A percentile compares a stretch with the other conserved stretches of the same genome.
phyloP scores from a whole-genome alignment of 768 basidiomycete species.

The Boletus sensibilis region DNA sequence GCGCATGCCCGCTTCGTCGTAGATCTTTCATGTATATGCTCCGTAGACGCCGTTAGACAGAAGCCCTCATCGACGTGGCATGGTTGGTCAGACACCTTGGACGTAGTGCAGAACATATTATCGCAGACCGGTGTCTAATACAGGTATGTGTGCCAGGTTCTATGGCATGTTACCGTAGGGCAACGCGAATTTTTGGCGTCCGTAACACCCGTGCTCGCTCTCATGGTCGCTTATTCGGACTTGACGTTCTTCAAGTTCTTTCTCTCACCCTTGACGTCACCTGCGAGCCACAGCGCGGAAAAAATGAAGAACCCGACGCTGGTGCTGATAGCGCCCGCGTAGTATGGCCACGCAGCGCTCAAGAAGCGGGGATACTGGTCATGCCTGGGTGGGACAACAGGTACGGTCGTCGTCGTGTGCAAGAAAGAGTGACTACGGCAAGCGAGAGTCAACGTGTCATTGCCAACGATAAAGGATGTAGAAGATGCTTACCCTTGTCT shows the following conservation, averaged over 20 bases:
- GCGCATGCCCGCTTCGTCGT: slow-evolving; percentile 5
- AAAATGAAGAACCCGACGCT: slow-evolving; percentile 84
- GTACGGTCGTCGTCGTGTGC: slow-evolving; percentile 68
- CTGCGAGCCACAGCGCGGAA: slow-evolving; percentile 82
- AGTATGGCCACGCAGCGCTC: slow-evolving; percentile 95
- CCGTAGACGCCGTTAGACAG: slow-evolving; percentile 19
- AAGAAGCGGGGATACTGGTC: slow-evolving; percentile 96
- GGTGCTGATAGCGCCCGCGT: slow-evolving; percentile 86
- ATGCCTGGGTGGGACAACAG: slow-evolving; percentile 91
- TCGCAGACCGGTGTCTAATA: slow-evolving; percentile 6
- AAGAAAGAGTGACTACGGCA: slow-evolving; percentile 67
- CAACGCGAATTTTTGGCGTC: slow-evolving; percentile 7
- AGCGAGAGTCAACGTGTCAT: neutral
- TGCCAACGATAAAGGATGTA: neutral
- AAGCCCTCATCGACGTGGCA: slow-evolving; percentile 2
- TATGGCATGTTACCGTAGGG: slow-evolving; percentile 7
- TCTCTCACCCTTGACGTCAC: slow-evolving; percentile 65
- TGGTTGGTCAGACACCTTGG: neutral
- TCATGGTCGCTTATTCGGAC: slow-evolving; percentile 21
- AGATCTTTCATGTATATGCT: slow-evolving; percentile 30
- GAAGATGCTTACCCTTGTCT: slow-evolving; percentile 68
- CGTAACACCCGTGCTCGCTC: neutral
- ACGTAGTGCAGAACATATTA: slow-evolving; percentile 1
- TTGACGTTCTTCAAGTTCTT: slow-evolving; percentile 43
- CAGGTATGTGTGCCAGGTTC: slow-evolving; percentile 24